Conservation (phyloP, 176 grass and related monocot genomes). For the Oryza punctata region DNA sequence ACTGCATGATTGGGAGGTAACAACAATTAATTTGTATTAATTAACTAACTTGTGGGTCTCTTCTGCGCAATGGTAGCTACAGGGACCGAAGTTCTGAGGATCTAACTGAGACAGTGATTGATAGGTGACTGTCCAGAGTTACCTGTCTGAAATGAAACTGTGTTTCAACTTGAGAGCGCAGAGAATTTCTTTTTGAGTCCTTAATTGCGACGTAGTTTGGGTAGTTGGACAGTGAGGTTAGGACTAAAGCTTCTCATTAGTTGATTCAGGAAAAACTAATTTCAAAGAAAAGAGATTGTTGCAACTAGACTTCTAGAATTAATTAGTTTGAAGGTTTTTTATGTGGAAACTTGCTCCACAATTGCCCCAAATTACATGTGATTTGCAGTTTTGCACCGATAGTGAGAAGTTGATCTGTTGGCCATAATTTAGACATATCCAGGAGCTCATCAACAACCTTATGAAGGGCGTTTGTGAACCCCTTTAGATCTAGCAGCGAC, state of each 20-base stretch:
- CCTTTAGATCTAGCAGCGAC: too few relatives aligned
- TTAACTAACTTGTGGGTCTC: background rate
- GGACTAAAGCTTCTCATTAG: background rate
- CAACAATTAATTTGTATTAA: background rate
- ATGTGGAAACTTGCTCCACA: too few relatives aligned
- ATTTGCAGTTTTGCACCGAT: too few relatives aligned
- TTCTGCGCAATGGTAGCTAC: background rate
- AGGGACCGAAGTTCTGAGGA: background rate
- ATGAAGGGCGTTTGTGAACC: too few relatives aligned
- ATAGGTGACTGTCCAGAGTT: conserved; percentile 17
- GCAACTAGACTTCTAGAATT: background rate
- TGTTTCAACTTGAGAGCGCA: conserved; percentile 14
- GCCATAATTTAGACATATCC: too few relatives aligned
- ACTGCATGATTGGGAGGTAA: background rate
- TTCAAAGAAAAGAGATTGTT: background rate
- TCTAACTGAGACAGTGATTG: conserved; percentile 20
- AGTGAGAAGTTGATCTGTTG: too few relatives aligned
- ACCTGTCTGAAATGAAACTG: conserved; percentile 22
- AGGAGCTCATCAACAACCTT: too few relatives aligned
- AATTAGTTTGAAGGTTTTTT: background rate
- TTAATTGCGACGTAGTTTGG: background rate
- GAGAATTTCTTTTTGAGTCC: background rate
- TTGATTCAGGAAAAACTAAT: background rate
- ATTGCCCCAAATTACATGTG: too few relatives aligned
- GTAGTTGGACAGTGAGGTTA: background rate